Percentiles rank a stretch among this genome's conserved stretches.
These are phyloP conservation scores for Hyparrhenia diplandra DNA, from an alignment of 176 grass and related monocot species.

Conservation along the genomic window DNA sequence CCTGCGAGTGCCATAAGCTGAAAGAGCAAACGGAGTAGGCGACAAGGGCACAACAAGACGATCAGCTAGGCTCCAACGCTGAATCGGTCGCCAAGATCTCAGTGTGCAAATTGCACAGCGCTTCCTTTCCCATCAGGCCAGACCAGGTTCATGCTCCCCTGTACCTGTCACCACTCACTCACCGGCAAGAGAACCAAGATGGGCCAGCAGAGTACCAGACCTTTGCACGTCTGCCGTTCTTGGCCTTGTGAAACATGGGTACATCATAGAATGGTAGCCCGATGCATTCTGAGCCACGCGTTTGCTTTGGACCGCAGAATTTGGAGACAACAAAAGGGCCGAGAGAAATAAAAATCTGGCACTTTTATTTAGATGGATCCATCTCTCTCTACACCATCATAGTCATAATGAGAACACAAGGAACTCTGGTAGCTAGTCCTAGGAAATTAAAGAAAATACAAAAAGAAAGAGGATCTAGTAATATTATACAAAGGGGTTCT, in stretches of 20 bases:
- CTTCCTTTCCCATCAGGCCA: background rate
- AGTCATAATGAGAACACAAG: background rate
- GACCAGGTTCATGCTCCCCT: background rate
- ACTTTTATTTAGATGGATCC: slow-evolving; percentile 45
- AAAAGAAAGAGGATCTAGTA: slow-evolving; percentile 16
- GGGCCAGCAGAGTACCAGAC: background rate
- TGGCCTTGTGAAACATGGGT: slow-evolving; percentile 4
- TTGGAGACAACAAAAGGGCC: background rate
- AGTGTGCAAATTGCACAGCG: slow-evolving; percentile 29
- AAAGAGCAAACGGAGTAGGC: background rate
- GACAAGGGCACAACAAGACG: background rate
- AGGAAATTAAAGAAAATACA: background rate
- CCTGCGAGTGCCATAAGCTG: background rate
- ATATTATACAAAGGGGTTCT: slow-evolving; percentile 28
- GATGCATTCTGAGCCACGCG: slow-evolving; percentile 25
- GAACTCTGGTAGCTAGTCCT: slow-evolving; percentile 27
- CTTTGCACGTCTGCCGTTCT: background rate
- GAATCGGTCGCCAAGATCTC: slow-evolving; percentile 33
- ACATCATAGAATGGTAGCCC: background rate
- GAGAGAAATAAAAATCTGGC: slow-evolving; percentile 17
- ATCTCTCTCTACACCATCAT: slow-evolving; percentile 36
- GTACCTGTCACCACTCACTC: slow-evolving; percentile 32
- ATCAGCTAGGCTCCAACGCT: slow-evolving; percentile 22
- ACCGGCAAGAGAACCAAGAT: slow-evolving; percentile 22
- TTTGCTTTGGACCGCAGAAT: slow-evolving; percentile 12